phyloP scores from a whole-genome alignment of 225 moss, liverwort and hornwort genomes.

The Ulota crispa region DNA sequence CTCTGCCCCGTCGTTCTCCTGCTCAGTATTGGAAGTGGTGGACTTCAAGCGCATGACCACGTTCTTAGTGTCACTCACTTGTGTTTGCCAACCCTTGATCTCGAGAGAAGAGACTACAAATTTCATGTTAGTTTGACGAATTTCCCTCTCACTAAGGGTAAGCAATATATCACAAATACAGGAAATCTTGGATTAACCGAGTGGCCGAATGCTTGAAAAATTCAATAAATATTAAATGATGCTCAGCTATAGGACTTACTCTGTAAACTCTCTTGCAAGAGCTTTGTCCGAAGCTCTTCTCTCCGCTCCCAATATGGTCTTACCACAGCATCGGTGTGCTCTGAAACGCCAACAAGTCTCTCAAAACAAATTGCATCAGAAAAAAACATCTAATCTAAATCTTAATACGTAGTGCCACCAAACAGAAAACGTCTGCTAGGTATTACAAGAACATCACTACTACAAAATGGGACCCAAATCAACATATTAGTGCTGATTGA shows the following conservation, averaged over 20 bases:
- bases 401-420: background rate
- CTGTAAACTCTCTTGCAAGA: slow-evolving; percentile 75
- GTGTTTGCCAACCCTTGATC: slow-evolving; percentile 81
- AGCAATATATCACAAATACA: background rate
- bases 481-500: no score
- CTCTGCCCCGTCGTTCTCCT: slow-evolving; percentile 21
- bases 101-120: slow-evolving; percentile 65
- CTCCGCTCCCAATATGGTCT: slow-evolving; percentile 77
- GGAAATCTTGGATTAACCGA: background rate
- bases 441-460: background rate
- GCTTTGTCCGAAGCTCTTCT: slow-evolving; percentile 67
- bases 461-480: no score
- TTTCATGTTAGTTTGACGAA: background rate
- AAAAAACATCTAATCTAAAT: background rate
- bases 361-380: background rate
- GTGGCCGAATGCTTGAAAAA: background rate
- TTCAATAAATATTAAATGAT: background rate
- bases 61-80: slow-evolving; percentile 57
- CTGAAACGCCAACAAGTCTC: slow-evolving; percentile 34
- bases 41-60: slow-evolving; percentile 76
- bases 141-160: background rate
- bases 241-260: slow-evolving; percentile 43
- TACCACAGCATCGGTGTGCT: slow-evolving; percentile 84
- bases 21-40: slow-evolving; percentile 6
- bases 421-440: background rate